These are phyloP conservation scores for Phaeophleospora eucalypticola DNA, from an alignment of 2,329 filamentous ascomycete species.

Conservation along the genomic window DNA sequence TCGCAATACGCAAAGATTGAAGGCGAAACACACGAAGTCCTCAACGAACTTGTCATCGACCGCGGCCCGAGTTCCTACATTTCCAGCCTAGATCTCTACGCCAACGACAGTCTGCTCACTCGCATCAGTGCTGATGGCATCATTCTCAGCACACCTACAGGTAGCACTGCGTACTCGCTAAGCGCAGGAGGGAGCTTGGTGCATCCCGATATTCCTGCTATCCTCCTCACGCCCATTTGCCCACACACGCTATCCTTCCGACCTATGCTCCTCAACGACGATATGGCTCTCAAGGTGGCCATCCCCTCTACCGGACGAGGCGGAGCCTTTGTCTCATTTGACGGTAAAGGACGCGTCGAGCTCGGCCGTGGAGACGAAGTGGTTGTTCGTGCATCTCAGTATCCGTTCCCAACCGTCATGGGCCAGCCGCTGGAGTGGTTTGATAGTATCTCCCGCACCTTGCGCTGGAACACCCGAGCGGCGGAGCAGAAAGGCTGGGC, in stretches of 20 bases:
- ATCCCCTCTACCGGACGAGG: conserved; percentile 81
- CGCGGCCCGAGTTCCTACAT: conserved; percentile 95
- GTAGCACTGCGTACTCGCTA: conserved; percentile 84
- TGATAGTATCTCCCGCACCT: conserved; percentile 83
- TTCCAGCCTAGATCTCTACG: conserved; percentile 92
- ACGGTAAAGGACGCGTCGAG: conserved; percentile 93
- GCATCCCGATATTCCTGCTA: conserved; percentile 93
- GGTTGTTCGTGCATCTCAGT: conserved; percentile 91
- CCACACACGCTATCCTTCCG: conserved; percentile 95
- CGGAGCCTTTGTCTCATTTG: conserved; percentile 94
- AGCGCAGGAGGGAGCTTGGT: conserved; percentile 93
- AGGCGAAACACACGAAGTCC: conserved; percentile 92
- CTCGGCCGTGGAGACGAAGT: conserved; percentile 91
- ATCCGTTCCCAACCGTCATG: conserved; percentile 94
- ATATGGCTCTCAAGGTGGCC: conserved; percentile 82
- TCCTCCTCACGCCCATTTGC: conserved; percentile 94
- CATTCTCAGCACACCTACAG: conserved; percentile 95
- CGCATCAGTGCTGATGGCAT: conserved; percentile 95
- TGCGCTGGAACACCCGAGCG: conserved; percentile 92
- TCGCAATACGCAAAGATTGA: conserved; percentile 64
- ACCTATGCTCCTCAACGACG: conserved; percentile 95
- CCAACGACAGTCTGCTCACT: conserved; percentile 89
- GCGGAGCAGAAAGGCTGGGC: conserved; percentile 86
- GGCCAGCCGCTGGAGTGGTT: conserved; percentile 93
- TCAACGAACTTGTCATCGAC: conserved; percentile 98